Percentiles rank a stretch among this genome's conserved stretches.
These are phyloP conservation scores for Sclerotinia nivalis DNA, from an alignment of 2,329 filamentous ascomycete species.

Conservation along the genomic window DNA sequence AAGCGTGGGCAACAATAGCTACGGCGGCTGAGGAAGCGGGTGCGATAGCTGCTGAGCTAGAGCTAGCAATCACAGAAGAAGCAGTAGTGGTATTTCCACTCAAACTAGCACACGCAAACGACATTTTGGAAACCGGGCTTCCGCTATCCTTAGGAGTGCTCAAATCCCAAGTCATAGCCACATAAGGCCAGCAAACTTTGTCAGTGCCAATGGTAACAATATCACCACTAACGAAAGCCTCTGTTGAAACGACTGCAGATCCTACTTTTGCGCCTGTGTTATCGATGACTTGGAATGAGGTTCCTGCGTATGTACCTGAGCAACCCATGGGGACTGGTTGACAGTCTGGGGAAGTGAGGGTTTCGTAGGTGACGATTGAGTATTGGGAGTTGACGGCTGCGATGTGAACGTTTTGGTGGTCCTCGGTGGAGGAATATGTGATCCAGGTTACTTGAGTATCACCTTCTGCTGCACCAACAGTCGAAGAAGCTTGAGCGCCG, in stretches of 20 bases:
- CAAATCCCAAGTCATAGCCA: conserved; percentile 55
- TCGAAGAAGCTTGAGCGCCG: conserved; percentile 54
- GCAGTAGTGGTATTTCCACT: conserved; percentile 2
- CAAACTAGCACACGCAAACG: conserved; percentile 51
- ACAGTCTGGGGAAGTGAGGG: conserved; percentile 57
- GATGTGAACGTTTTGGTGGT: conserved; percentile 60
- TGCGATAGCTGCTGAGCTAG: neutral
- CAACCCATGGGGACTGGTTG: conserved; percentile 60
- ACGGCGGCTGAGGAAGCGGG: neutral
- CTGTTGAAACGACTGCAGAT: conserved; percentile 51
- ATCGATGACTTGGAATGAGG: conserved; percentile 59
- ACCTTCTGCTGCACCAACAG: conserved; percentile 53
- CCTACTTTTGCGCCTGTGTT: conserved; percentile 52
- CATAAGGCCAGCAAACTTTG: conserved; percentile 62
- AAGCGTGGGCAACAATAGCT: neutral
- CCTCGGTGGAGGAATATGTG: conserved; percentile 50
- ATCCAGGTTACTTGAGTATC: conserved; percentile 63
- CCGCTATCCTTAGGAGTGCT: conserved; percentile 35
- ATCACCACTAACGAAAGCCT: conserved; percentile 62
- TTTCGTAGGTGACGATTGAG: conserved; percentile 61
- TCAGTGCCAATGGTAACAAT: conserved; percentile 56
- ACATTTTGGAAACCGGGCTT: conserved; percentile 46
- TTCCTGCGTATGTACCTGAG: conserved; percentile 57
- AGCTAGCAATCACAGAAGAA: neutral
- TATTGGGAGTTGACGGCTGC: conserved; percentile 54